Base-by-base conservation (phyloP, 169 alveolate species). In the Eimeria maxima region DNA sequence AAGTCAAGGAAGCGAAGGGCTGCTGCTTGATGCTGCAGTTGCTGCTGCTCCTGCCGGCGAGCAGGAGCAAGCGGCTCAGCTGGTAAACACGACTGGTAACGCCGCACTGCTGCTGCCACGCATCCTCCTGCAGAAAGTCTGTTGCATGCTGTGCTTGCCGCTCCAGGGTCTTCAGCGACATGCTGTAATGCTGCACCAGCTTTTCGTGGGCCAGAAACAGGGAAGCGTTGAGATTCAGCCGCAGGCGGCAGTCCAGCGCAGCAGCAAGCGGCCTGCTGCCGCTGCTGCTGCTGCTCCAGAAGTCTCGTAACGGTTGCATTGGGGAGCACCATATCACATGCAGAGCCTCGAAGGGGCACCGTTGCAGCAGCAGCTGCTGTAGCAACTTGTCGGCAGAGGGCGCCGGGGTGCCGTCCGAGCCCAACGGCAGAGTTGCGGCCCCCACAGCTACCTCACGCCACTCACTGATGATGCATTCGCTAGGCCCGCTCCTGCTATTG, bases 291-390 rank as follows among this genome's bases (percentile, higher is more conserved):
- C 93, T 84, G 50, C 80, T 33, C 57, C 93, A 60, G 57, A 55
- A 84, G 63, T 84, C 93, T 27, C 60, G 22, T 20, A 84, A 33
- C 20, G 60, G 60, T 60, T 57, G 93, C 78, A 84, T 33, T 33
- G 93, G 93, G 55, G 93, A 84, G 57, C 93, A 84, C 80, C 93
- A 84, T 22, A 84, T 57, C 55, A 60, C 93, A 33, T 84, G 93
- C 60, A 84, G n/a, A 53, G 65, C 93, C 73, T 84, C 78, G 29
- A 84, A 13, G 29, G 93, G 93, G 55, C 60, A 60, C 8, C 33
- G 78, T 63, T 84, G 93, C 45, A 45, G 42, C 47, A 84, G 93
- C 47, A 84, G 74, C 93, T 33, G 93, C 93, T 84, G 93, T 80
- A 84, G 93, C 78, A 84, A 33, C 44, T 14, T 60, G 93, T 84